Percentiles rank a stretch among this genome's conserved stretches.
phyloP scores from a whole-genome alignment of 768 basidiomycete species.

The Paxillus ammoniavirescens region DNA sequence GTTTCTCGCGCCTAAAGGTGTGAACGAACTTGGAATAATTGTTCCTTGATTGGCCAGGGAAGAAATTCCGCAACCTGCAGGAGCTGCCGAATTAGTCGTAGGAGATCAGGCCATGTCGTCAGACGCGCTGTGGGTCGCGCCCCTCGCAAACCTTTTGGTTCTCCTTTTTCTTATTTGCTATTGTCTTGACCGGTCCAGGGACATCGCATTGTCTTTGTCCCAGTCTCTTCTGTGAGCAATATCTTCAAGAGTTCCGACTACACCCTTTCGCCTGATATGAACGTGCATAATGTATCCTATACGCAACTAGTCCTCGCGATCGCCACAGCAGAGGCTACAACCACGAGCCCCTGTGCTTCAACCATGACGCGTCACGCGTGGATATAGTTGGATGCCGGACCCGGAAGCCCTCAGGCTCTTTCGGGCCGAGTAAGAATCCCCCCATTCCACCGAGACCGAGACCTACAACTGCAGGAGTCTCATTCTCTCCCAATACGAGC shows the following conservation, averaged over 20 bases:
- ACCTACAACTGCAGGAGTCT: too few relatives aligned
- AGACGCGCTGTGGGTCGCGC: constrained; percentile 81
- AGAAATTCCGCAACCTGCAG: constrained; percentile 91
- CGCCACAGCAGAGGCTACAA: constrained; percentile 9
- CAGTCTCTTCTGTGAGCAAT: not conserved
- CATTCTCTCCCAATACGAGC: not conserved
- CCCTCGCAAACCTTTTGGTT: constrained; percentile 68
- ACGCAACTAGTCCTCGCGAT: constrained; percentile 12
- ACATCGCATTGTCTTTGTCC: not conserved
- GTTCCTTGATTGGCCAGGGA: constrained; percentile 84
- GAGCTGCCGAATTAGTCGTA: constrained; percentile 89
- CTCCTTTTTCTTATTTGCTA: not conserved
- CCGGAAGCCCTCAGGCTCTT: too few relatives aligned
- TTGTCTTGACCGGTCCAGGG: too few relatives aligned
- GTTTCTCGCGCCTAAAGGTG: constrained; percentile 60
- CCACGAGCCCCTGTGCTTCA: too few relatives aligned
- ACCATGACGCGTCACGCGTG: too few relatives aligned
- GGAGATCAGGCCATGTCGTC: constrained; percentile 85
- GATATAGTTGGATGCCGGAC: too few relatives aligned
- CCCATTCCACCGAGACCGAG: too few relatives aligned
- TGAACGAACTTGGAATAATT: constrained; percentile 79
- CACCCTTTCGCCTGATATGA: too few relatives aligned
- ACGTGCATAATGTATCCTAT: not conserved
- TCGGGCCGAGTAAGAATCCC: too few relatives aligned
- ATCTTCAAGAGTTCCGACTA: too few relatives aligned